Base-by-base conservation (phyloP, 2,329 filamentous ascomycete genomes). In the Epichloe typhina region DNA sequence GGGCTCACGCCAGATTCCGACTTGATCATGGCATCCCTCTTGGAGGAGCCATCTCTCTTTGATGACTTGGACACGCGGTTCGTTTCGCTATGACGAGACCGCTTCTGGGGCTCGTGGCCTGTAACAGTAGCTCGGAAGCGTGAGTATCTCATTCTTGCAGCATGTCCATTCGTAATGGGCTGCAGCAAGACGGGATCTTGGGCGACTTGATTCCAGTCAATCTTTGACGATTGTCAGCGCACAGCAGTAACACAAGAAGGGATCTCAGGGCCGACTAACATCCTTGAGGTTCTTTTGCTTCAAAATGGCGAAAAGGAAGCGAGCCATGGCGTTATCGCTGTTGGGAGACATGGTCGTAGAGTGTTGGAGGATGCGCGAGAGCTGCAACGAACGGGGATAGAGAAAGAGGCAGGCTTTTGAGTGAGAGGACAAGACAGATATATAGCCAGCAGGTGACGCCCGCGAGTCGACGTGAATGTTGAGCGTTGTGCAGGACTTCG, bases 201-300 rank as follows among this genome's bases (percentile, higher is more conserved):
- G 49, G 77, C 77, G 43, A 81, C 77, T 59, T 71, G 64, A 53
- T 74, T 74, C 77, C 77, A 81, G 61, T 81, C 74, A 58, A 81
- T 78, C 77, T 81, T 51, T 21, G 46, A 26, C 13, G 23, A 33
- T 8, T 44, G 47, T 54, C 46, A 54, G 50, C 35, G 46, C 35
- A 37, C 17, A 21, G 21, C 17, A 47, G 19, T 17, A 33, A 36
- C 35, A 37, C 36, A 48, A 4, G 15, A 12, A n/a, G 8, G 7
- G 12, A 31, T 21, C 4, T 26, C 26, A 21, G 31, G 3, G 7
- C 21, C 53, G 39, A 69, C 77, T 71, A 64, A 81, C 77, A 65
- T 80, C 75, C 59, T 79, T 80, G 49, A 80, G 71, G 52, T 71
- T 75, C 64, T 79, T 80, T 65, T 81, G 77, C 62, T 73, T 72